A percentile compares a stretch with the other conserved stretches of the same genome.
These are phyloP conservation scores for Lecanoromycetidae sp. DNA, from an alignment of 2,329 filamentous ascomycete genomes.

Conservation along the genomic window DNA sequence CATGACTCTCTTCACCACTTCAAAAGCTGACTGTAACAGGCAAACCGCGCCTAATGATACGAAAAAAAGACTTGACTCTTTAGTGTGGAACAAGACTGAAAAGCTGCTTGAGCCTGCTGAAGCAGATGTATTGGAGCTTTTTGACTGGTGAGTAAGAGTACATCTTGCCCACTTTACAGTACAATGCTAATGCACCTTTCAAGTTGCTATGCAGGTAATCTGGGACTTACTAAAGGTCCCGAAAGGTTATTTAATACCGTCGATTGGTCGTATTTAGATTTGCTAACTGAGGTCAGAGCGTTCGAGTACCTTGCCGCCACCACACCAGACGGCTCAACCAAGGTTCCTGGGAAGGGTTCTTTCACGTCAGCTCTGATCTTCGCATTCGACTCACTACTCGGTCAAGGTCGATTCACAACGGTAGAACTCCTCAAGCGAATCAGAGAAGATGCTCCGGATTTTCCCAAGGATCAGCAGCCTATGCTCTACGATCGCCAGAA, in stretches of 20 bases:
- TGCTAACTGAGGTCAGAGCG: neutral
- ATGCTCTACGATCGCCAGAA: constrained; percentile 6
- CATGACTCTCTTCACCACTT: neutral
- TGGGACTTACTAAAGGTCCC: constrained; percentile 1
- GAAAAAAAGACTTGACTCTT: constrained; percentile 2
- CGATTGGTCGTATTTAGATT: neutral
- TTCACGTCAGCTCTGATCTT: constrained; percentile 19
- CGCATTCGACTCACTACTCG: constrained; percentile 11
- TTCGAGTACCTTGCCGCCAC: constrained; percentile 19
- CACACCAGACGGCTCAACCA: constrained; percentile 1
- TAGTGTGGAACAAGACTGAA: constrained; percentile 20
- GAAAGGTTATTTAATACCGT: neutral
- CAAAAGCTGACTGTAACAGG: neutral
- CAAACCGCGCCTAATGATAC: constrained; percentile 8
- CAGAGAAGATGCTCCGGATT: constrained; percentile 13
- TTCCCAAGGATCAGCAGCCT: constrained; percentile 12
- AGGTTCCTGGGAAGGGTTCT: constrained; percentile 15
- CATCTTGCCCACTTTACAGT: neutral
- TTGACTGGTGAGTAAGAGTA: constrained; percentile 21
- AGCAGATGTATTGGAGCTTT: constrained; percentile 18
- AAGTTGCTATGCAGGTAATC: constrained; percentile 13
- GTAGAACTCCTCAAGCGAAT: constrained; percentile 12
- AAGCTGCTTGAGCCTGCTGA: constrained; percentile 11
- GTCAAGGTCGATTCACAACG: constrained; percentile 12
- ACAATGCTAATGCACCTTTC: neutral